Evolutionary conservation across 2,329 filamentous ascomycete species (phyloP).

Genomic region (Proliferodiscus dingleyae): DNA sequence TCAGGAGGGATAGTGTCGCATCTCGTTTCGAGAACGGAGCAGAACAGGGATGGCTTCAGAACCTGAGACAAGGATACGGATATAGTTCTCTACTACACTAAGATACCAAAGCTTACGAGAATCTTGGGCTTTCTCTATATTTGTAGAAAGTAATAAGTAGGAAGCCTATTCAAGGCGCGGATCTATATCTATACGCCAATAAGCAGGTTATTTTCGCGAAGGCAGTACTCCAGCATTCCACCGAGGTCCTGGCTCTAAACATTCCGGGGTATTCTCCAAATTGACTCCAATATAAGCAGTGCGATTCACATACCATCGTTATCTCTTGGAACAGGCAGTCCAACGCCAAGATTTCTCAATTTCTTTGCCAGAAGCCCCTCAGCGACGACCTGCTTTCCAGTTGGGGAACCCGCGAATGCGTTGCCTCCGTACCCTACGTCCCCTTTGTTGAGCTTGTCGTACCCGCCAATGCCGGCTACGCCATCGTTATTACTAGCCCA

Average conservation of each 20-base stretch:
- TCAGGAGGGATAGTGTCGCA: constrained; percentile 8
- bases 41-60: neutral
- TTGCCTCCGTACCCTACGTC: constrained; percentile 60
- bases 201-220: neutral
- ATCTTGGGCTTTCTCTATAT: too few species aligned
- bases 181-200: neutral
- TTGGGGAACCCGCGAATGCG: constrained; percentile 38
- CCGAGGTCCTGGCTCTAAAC: constrained; percentile 11
- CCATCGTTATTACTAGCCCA: constrained; percentile 20
- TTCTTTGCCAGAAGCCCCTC: constrained; percentile 68
- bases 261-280: constrained; percentile 23
- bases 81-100: too few species aligned
- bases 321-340: constrained; percentile 15
- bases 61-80: too few species aligned
- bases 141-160: neutral
- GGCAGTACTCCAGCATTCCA: too few species aligned
- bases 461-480: constrained; percentile 35
- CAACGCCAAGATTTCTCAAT: constrained; percentile 47
- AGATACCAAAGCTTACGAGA: too few species aligned
- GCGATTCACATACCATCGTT: constrained; percentile 18
- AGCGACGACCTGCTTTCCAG: constrained; percentile 40
- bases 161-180: neutral
- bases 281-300: constrained; percentile 17
- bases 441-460: constrained; percentile 65
- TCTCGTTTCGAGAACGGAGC: constrained; percentile 8